Evolutionary conservation across 306 rosid genomes (phyloP), one percentile per base, ranked within the genome.

Genomic region (Acacia crassicarpa): DNA sequence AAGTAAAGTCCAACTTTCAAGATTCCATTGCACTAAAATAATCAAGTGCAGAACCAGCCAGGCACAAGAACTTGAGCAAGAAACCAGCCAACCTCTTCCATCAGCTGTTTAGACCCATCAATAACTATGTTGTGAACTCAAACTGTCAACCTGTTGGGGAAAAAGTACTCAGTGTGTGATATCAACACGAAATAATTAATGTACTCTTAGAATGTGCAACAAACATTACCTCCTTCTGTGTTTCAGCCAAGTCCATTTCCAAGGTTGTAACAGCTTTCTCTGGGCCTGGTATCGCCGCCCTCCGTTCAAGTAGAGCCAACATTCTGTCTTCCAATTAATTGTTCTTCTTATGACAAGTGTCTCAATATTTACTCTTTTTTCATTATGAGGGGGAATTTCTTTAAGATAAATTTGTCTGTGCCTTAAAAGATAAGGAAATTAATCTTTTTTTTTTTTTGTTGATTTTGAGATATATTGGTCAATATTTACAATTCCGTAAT

Each of bases 181-280:
- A 67, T 61, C 78, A 49, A 74, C 69, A 17, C 68, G 45, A 74
- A 33, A 85, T 30, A 30, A 30, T 30, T 22, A 67, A 72, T 53
- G 65, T 11, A 65, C 53, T 45, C 35, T 63, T 38, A 53, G 73
- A 66, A 56, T 69, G 69, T 69, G 65, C 53, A 71, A 27, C 46
- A 84, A 69, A 70, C 59, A 83, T 80, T 79, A 95, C 99, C 98
- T 91, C 97, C 87, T 92, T 92, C 88, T 87, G 93, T 51, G 87
- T 80, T 89, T 95, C 93, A 76, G 98, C 97, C 49, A 93, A 89
- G 58, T 91, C 95, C 98, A 93, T 91, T 85, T 93, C 97, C 83
- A 93, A 81, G 72, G 81, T 86, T 20, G 92, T 81, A 69, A 92
- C 76, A 41, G 85, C 83, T 81, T 91, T 92, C 77, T 89, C 98